Percentiles rank a stretch among this genome's conserved stretches.
phyloP scores from a whole-genome alignment of 257 asterid species.

The Echites panduratus region DNA sequence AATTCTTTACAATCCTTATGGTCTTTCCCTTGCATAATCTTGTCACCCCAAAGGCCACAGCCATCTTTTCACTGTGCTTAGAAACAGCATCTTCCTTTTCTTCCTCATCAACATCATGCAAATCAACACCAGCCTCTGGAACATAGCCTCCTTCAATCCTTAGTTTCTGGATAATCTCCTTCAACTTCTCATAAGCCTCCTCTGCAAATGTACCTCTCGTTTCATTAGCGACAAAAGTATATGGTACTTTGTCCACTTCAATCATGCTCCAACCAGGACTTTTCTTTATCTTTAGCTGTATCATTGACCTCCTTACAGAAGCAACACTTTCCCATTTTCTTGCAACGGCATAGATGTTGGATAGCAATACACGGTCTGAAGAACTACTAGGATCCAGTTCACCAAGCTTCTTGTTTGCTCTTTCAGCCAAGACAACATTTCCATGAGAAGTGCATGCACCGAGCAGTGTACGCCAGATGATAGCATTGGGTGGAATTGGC shows the following conservation, averaged over 20 bases:
- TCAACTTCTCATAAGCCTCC: slow-evolving; percentile 50
- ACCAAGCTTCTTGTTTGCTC: slow-evolving; percentile 48
- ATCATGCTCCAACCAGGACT: slow-evolving; percentile 80
- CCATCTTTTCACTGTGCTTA: slow-evolving; percentile 70
- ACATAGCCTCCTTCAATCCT: slow-evolving; percentile 51
- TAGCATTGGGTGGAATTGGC: slow-evolving; percentile 61
- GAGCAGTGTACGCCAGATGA: slow-evolving; percentile 86
- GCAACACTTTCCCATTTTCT: slow-evolving; percentile 73
- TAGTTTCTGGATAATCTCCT: slow-evolving; percentile 42
- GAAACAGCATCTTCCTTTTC: slow-evolving; percentile 58
- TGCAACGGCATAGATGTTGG: slow-evolving; percentile 69
- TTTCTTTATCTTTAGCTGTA: slow-evolving; percentile 43
- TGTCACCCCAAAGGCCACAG: slow-evolving; percentile 59
- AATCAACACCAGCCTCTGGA: slow-evolving; percentile 41
- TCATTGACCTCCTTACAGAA: slow-evolving; percentile 52
- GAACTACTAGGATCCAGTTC: slow-evolving; percentile 61
- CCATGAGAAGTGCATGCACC: slow-evolving; percentile 84
- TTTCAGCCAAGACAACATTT: slow-evolving; percentile 58
- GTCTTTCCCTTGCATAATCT: slow-evolving; percentile 34
- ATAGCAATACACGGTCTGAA: slow-evolving; percentile 63
- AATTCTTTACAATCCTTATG: slow-evolving; percentile 58
- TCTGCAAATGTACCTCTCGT: slow-evolving; percentile 24
- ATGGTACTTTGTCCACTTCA: slow-evolving; percentile 48
- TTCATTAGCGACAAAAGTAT: slow-evolving; percentile 44
- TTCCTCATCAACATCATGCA: slow-evolving; percentile 55